Evolutionary conservation across 768 basidiomycete species (phyloP), one percentile per base, ranked within the genome.

Genomic region (Psilocybe sp.): DNA sequence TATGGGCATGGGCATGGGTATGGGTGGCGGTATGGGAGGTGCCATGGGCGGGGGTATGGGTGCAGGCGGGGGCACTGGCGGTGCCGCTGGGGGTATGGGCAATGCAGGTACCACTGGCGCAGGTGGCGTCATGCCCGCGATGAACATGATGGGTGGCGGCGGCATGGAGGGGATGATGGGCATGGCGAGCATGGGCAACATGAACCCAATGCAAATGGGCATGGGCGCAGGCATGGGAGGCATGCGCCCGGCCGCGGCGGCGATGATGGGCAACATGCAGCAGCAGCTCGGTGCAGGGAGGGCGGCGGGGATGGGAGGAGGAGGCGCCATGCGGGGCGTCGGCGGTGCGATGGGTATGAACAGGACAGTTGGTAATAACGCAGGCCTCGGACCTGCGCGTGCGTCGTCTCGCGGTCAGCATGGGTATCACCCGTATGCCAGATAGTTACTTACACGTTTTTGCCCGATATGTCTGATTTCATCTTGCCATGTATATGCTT

Each of bases 391-490:
- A n/a, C 80, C 77, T 12, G 69, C 74, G 46, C 71, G 78, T 6
- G 70, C 73, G 63, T 73, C 69, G 47, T 74, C 57, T 20, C 73
- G 80, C 16, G 82, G 82, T 50, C 80, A 82, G 53, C 79, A 81
- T 55, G 73, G 71, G 50, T 85, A 81, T 65, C 82, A 85, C 65
- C 82, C 82, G n/a, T 85, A 85, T 61, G 73, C 81, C 47, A 74
- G 82, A 58, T 83, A 69, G 65, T 44, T 28, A 28, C 23, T 28
- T 28, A 28, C 23, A 28, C 4, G 3, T 28, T 7, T 7, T 28
- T 7, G 23, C 23, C 7, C 7, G 3, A 28, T 28, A 7, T 28
- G 23, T 28, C 7, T 28, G 23, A 28, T 7, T 28, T 28, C 7
- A 28, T 28, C 23, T 28, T 28, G 23, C 23, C 23, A 28, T 28